These are phyloP conservation scores for Chrysoporthe deuterocubensis DNA, from an alignment of 2,329 filamentous ascomycete species.

Conservation along the genomic window DNA sequence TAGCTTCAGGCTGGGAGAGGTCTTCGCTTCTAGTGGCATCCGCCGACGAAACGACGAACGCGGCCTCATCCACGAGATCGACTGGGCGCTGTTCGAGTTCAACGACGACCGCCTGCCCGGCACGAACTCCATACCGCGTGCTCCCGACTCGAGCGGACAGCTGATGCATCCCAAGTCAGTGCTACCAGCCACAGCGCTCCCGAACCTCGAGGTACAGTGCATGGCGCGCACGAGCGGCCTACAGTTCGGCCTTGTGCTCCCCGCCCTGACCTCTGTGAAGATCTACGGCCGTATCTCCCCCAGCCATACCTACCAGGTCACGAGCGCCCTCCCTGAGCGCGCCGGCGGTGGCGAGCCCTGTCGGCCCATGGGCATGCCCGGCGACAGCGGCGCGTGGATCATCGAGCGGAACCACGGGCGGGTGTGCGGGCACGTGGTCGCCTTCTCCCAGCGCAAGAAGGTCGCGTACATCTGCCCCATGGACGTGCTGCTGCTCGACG, in stretches of 20 bases:
- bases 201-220: conserved; percentile 81
- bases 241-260: conserved; percentile 77
- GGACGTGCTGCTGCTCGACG: conserved; percentile 86
- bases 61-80: conserved; percentile 84
- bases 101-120: conserved; percentile 70
- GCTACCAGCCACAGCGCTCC: conserved; percentile 64
- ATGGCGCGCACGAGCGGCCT: conserved; percentile 86
- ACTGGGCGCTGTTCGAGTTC: conserved; percentile 92
- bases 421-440: conserved; percentile 88
- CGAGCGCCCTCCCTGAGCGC: conserved; percentile 41
- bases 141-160: conserved; percentile 31
- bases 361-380: conserved; percentile 69
- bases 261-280: conserved; percentile 81
- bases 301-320: conserved; percentile 70
- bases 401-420: conserved; percentile 78
- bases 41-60: conserved; percentile 72
- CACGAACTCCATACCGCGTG: conserved; percentile 68
- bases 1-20: conserved; percentile 77
- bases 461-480: conserved; percentile 94
- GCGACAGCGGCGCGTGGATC: conserved; percentile 93
- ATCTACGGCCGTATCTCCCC: conserved; percentile 83
- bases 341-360: conserved; percentile 29
- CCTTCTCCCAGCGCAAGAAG: conserved; percentile 79
- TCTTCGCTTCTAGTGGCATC: conserved; percentile 90
- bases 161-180: conserved; percentile 60